A percentile compares a stretch with the other conserved stretches of the same genome.
Evolutionary conservation across 2,329 filamentous ascomycete species (phyloP).

Genomic region (Botrytis elliptica): DNA sequence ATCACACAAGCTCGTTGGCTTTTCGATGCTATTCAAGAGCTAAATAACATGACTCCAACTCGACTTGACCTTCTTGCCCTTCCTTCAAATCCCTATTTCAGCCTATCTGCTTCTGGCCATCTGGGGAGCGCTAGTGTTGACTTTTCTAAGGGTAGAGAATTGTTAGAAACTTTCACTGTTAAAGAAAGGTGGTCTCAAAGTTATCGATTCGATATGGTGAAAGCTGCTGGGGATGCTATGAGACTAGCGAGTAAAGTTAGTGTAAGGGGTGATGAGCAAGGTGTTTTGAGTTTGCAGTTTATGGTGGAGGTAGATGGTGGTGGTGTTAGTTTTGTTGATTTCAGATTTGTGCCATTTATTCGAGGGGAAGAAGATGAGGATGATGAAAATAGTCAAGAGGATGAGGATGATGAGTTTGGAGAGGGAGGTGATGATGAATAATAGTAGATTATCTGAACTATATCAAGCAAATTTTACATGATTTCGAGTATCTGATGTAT

Average conservation of each 20-base stretch:
- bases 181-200: conserved; percentile 60
- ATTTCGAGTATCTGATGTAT: background rate
- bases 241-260: conserved; percentile 88
- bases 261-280: conserved; percentile 80
- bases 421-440: conserved; percentile 7
- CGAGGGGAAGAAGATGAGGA: conserved; percentile 55
- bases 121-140: conserved; percentile 64
- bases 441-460: background rate
- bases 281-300: conserved; percentile 91
- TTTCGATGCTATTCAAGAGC: conserved; percentile 69
- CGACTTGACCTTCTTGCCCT: conserved; percentile 68
- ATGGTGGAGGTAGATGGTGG: conserved; percentile 84
- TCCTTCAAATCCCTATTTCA: conserved; percentile 63
- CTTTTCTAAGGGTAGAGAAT: conserved; percentile 61
- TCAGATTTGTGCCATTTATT: conserved; percentile 74
- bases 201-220: conserved; percentile 86
- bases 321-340: conserved; percentile 73
- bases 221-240: conserved; percentile 89
- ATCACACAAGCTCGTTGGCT: conserved; percentile 83
- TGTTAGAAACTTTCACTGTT: conserved; percentile 75
- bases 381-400: conserved; percentile 43
- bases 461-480: background rate
- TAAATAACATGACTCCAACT: conserved; percentile 61
- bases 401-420: conserved; percentile 37
- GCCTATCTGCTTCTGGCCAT: conserved; percentile 64